phyloP scores from a whole-genome alignment of 2,329 filamentous ascomycete genomes.

The Ceratocystis alfenasii region DNA sequence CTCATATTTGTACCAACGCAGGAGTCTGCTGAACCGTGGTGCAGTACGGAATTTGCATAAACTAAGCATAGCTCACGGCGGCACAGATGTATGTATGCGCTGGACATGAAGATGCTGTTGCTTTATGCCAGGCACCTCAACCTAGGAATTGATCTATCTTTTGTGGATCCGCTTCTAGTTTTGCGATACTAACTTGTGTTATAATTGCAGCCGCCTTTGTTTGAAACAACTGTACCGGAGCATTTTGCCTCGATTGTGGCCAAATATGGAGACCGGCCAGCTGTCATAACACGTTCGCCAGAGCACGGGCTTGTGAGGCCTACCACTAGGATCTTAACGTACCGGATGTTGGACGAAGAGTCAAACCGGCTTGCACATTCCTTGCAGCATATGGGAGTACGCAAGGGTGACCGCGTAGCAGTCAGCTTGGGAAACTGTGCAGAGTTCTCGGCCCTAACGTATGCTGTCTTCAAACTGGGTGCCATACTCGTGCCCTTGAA shows the following conservation, averaged over 20 bases:
- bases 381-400: slow-evolving; percentile 56
- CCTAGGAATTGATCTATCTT: no score
- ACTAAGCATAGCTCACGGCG: slow-evolving; percentile 17
- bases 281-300: slow-evolving; percentile 43
- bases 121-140: neutral
- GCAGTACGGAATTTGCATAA: slow-evolving; percentile 5
- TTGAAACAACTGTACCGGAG: slow-evolving; percentile 56
- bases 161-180: neutral
- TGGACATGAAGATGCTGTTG: neutral
- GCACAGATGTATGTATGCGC: slow-evolving; percentile 9
- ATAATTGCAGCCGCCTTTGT: slow-evolving; percentile 46
- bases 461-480: slow-evolving; percentile 89
- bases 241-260: slow-evolving; percentile 58
- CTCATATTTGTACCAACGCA: no score
- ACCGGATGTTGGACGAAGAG: slow-evolving; percentile 58
- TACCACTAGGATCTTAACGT: slow-evolving; percentile 59
- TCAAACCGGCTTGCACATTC: slow-evolving; percentile 68
- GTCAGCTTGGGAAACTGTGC: slow-evolving; percentile 75
- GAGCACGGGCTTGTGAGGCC: slow-evolving; percentile 15
- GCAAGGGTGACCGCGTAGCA: slow-evolving; percentile 72
- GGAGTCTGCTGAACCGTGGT: neutral
- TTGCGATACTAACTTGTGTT: neutral
- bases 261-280: slow-evolving; percentile 50
- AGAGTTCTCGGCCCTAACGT: slow-evolving; percentile 75
- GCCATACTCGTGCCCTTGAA: slow-evolving; percentile 89